Percentiles rank a stretch among this genome's conserved stretches.
Conservation (phyloP, 2,329 filamentous ascomycete species). For the Penicillium psychrosexuale region DNA sequence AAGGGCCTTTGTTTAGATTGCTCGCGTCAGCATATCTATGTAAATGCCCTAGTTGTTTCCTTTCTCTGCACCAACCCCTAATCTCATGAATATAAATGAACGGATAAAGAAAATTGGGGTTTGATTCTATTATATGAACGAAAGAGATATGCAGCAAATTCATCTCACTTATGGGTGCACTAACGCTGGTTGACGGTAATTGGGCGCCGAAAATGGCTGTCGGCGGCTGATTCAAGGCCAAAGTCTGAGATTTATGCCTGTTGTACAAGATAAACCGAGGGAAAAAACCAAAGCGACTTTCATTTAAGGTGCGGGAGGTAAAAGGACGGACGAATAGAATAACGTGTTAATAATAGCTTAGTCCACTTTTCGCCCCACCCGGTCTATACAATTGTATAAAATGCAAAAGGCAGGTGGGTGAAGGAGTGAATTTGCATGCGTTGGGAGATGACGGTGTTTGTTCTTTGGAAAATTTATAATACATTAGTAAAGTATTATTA, state of each 20-base stretch:
- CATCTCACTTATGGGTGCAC: neutral
- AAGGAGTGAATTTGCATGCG: no score
- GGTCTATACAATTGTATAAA: neutral
- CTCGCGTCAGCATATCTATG: no score
- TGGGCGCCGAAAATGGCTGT: no score
- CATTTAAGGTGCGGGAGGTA: neutral
- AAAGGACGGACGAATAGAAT: neutral
- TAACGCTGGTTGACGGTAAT: no score
- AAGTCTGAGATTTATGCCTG: no score
- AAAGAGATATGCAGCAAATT: neutral
- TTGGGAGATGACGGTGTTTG: no score
- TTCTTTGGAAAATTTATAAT: no score
- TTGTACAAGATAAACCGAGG: neutral
- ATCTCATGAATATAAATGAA: neutral
- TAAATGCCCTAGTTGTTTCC: no score
- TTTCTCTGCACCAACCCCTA: no score
- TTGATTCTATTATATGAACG: neutral
- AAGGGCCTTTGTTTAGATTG: no score
- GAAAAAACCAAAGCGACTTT: neutral
- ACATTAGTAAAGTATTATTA: no score
- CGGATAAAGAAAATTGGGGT: neutral
- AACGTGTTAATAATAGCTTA: neutral
- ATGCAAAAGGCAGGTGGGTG: neutral
- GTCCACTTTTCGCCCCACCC: neutral
- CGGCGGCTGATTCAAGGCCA: no score